phyloP scores from a whole-genome alignment of 1,284 basidiomycete species.

The Golubevia sp. region DNA sequence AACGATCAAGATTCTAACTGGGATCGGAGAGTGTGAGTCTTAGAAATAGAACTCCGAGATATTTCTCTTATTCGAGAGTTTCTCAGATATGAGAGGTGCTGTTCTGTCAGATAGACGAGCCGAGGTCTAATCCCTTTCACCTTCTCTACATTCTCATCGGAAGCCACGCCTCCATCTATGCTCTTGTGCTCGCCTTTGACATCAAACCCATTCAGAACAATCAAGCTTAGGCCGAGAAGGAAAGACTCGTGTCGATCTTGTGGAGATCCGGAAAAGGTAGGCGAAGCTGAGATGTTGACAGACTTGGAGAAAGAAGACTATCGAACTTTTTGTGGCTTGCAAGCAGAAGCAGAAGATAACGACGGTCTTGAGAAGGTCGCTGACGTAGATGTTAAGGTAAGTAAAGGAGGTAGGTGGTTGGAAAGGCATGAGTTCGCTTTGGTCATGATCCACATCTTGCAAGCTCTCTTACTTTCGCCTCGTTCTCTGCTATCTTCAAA shows the following conservation, averaged over 20 bases:
- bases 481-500: slow-evolving; percentile 64
- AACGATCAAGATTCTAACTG: slow-evolving; percentile 70
- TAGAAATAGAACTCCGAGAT: not conserved
- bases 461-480: too few relatives aligned
- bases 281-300: slow-evolving; percentile 17
- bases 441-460: too few relatives aligned
- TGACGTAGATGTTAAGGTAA: slow-evolving; percentile 28
- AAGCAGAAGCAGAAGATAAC: not conserved
- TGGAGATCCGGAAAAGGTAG: slow-evolving; percentile 31
- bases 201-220: slow-evolving; percentile 75
- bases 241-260: slow-evolving; percentile 40
- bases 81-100: not conserved
- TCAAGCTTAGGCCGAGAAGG: slow-evolving; percentile 71
- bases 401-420: slow-evolving; percentile 13
- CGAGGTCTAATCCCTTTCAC: not conserved
- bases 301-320: slow-evolving; percentile 47
- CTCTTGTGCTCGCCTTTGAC: slow-evolving; percentile 76
- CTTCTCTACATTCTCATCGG: slow-evolving; percentile 29
- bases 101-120: not conserved
- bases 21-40: slow-evolving; percentile 26
- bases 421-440: slow-evolving; percentile 8
- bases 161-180: slow-evolving; percentile 66
- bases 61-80: not conserved
- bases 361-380: not conserved
- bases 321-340: slow-evolving; percentile 42